Percentiles rank a stretch among this genome's conserved stretches.
phyloP scores from a whole-genome alignment of 352 stramenopile species.

The Globisporangium nodosum region DNA sequence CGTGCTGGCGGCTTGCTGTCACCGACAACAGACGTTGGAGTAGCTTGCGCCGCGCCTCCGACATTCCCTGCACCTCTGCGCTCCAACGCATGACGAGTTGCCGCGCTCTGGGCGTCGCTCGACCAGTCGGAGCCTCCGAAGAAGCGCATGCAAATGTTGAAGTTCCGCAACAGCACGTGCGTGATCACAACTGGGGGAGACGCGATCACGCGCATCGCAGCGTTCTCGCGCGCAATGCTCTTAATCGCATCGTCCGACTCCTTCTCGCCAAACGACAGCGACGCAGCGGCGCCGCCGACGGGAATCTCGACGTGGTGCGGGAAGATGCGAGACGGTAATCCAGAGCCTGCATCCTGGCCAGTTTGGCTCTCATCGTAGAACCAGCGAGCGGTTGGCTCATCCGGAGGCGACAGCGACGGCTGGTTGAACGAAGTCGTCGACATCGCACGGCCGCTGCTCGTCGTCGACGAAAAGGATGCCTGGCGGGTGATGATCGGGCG shows the following conservation, averaged over 20 bases:
- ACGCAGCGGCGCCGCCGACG: conserved; percentile 72
- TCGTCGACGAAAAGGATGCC: conserved; percentile 50
- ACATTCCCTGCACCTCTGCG: background rate
- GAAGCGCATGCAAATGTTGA: conserved; percentile 86
- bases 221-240: conserved; percentile 62
- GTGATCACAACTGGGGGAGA: conserved; percentile 61
- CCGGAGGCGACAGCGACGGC: conserved; percentile 45
- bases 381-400: conserved; percentile 73
- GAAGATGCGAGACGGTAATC: conserved; percentile 71
- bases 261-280: conserved; percentile 82
- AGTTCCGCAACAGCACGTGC: conserved; percentile 80
- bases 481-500: conserved; percentile 39
- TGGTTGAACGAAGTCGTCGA: conserved; percentile 38
- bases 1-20: conserved; percentile 10
- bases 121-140: conserved; percentile 84
- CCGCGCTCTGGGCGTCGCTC: conserved; percentile 39
- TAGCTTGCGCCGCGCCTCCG: background rate
- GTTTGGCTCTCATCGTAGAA: conserved; percentile 60
- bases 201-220: conserved; percentile 33
- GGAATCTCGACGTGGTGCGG: conserved; percentile 86
- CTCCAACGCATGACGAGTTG: conserved; percentile 18
- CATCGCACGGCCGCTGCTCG: conserved; percentile 34
- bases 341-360: conserved; percentile 29
- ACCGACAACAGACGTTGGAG: background rate
- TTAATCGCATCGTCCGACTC: conserved; percentile 72